Evolutionary conservation across 441 rosid species (phyloP).

Genomic region (Flueggea neowawraea): DNA sequence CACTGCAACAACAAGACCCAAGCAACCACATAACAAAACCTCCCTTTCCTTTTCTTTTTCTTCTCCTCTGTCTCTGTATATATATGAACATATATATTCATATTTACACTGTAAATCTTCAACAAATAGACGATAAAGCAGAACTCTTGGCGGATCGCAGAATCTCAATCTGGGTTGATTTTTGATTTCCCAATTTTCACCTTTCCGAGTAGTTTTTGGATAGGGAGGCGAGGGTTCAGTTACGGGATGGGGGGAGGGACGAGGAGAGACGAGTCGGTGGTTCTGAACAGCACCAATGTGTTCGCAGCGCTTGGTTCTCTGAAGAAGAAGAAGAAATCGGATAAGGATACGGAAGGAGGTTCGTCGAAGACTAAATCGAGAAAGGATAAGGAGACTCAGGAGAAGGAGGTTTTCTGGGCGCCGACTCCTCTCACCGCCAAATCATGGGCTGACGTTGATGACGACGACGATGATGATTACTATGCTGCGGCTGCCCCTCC

Average conservation of each 20-base stretch:
- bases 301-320: constrained; percentile 79
- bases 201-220: too few species aligned
- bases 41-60: too few species aligned
- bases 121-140: too few species aligned
- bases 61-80: too few species aligned
- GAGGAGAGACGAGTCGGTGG: constrained; percentile 64
- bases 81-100: too few species aligned
- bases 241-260: constrained; percentile 46
- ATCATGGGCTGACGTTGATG: constrained; percentile 88
- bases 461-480: constrained; percentile 79
- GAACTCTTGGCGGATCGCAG: too few species aligned
- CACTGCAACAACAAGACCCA: too few species aligned
- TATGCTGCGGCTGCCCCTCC: constrained; percentile 69
- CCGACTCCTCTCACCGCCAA: constrained; percentile 56
- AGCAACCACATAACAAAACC: too few species aligned
- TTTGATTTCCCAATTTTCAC: too few species aligned
- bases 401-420: constrained; percentile 61
- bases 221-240: too few species aligned
- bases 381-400: constrained; percentile 28
- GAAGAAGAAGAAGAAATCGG: constrained; percentile 80
- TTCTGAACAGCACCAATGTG: constrained; percentile 62
- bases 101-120: too few species aligned
- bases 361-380: constrained; percentile 39
- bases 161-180: too few species aligned
- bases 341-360: constrained; percentile 29